These are phyloP conservation scores for Seiridium cupressi DNA, from an alignment of 2,329 filamentous ascomycete species.

Conservation along the genomic window DNA sequence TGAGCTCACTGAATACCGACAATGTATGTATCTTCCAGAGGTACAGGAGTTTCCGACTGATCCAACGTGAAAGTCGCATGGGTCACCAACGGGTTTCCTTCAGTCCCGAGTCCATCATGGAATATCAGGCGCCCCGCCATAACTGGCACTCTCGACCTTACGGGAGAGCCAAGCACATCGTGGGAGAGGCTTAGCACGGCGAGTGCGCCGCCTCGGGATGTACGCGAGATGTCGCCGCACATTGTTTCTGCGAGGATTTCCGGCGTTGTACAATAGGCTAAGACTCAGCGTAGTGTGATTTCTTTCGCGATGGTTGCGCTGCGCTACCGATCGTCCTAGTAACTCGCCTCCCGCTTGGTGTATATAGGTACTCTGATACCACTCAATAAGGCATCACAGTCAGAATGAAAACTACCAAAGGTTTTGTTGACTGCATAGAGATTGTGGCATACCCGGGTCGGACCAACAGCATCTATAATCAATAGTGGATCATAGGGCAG, in stretches of 20 bases:
- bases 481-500: no score
- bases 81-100: conserved; percentile 33
- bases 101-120: conserved; percentile 31
- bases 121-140: conserved; percentile 34
- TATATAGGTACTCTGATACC: no score
- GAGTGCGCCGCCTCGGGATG: conserved; percentile 44
- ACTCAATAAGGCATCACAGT: no score
- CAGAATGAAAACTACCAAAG: no score
- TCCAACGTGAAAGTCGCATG: conserved; percentile 39
- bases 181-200: conserved; percentile 34
- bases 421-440: no score
- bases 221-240: conserved; percentile 42
- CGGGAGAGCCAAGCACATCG: conserved; percentile 5
- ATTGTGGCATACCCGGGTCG: no score
- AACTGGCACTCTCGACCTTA: conserved; percentile 14
- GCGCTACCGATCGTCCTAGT: no score
- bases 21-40: conserved; percentile 23
- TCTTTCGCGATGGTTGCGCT: no score
- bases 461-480: no score
- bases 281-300: no score
- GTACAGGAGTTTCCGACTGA: conserved; percentile 12
- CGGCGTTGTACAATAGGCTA: no score
- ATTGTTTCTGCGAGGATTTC: conserved; percentile 24
- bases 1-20: conserved; percentile 43
- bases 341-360: no score